Base-by-base conservation (phyloP, 148 eudicot genomes). In the Euryodendron excelsum region DNA sequence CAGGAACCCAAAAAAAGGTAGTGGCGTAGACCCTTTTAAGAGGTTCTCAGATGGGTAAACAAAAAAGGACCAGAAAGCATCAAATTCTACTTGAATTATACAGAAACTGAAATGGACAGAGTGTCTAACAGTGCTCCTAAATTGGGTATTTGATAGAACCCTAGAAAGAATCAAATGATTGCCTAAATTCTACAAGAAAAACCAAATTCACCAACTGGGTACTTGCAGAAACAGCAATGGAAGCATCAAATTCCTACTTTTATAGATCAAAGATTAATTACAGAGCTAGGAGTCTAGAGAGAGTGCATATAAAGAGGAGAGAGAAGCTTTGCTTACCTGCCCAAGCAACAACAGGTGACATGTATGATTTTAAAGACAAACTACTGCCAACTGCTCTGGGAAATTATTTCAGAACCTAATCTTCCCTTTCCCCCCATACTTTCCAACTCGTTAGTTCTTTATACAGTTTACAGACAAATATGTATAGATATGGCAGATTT, bases 311-410 rank as follows among this genome's bases (percentile, higher is more conserved):
- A 73, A 10, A 25, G 37, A 23, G 10, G 25, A 8, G 65, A 41
- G 47, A 65, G 56, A 77, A 67, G 37, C 69, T 25, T 79, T 66
- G 87, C 78, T 84, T 63, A 87, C 90, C 86, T 86, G 92, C 83
- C 77, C 83, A 82, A 85, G 86, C 86, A 67, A 27, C 37, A 83
- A 27, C 73, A 48, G 86, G 85, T 84, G 87, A 82, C 79, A 77
- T 88, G 76, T 80, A 79, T 82, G 83, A 87, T 77, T 84, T 85
- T 80, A 81, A 74, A 85, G 77, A 73, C 80, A 79, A 90, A 86
- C 89, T 72, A 90, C 91, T 90, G 88, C 82, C 87, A 84, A 84
- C 87, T 81, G 80, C 87, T 75, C 78, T 85, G 81, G 77, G 83
- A 82, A 86, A 81, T 86, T 82, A 84, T 55, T 83, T 72, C 62